These are phyloP conservation scores for Uronychia setigera DNA, from an alignment of 73 alveolate genomes.

Conservation along the genomic window DNA sequence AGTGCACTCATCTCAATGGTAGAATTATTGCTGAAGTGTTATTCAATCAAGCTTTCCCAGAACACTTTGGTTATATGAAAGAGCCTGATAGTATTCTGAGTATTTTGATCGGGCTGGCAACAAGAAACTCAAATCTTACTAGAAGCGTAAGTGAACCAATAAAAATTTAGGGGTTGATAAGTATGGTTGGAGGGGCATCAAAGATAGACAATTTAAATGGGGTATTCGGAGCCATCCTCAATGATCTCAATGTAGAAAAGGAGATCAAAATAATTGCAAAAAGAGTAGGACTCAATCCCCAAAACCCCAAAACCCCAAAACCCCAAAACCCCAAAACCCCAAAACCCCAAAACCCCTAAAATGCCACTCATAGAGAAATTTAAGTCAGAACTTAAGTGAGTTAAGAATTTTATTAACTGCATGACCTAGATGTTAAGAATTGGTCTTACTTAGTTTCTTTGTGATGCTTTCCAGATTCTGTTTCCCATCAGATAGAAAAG, in stretches of 20 bases:
- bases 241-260: conserved; percentile 19
- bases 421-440: neutral
- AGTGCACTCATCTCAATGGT: neutral
- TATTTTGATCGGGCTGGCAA: conserved; percentile 23
- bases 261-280: conserved; percentile 11
- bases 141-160: neutral
- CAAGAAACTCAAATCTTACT: neutral
- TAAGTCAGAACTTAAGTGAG: neutral
- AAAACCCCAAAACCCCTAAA: too few species aligned
- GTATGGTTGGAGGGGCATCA: neutral
- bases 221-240: conserved; percentile 21
- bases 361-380: too few species aligned
- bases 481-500: neutral
- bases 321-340: too few species aligned
- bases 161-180: neutral
- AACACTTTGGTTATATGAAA: neutral
- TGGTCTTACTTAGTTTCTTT: neutral
- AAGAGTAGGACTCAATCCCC: conserved; percentile 14
- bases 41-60: conserved; percentile 6
- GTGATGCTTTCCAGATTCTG: neutral
- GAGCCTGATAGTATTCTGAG: conserved; percentile 26
- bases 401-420: neutral
- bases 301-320: too few species aligned
- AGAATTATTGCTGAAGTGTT: neutral
- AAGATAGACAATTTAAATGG: conserved; percentile 13